Evolutionary conservation across 176 grass and related monocot species (phyloP).

Genomic region (Triticum aestivum): IWGSC_CS_RefSeq_v2.1 NC_057799.1:379078488-379078987

Average conservation of each 20-base stretch:
- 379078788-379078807: slow-evolving; percentile 8
- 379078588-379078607: background rate
- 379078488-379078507: slow-evolving; percentile 9
- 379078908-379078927: background rate
- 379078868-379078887: too few relatives aligned
- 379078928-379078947: slow-evolving; percentile 16
- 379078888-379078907: too few relatives aligned
- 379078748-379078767: background rate
- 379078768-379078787: background rate
- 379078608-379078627: slow-evolving; percentile 6
- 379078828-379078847: background rate
- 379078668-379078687: slow-evolving; percentile 7
- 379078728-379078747: background rate
- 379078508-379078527: background rate
- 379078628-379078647: background rate
- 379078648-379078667: background rate
- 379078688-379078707: background rate
- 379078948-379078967: slow-evolving; percentile 8
- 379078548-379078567: background rate
- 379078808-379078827: background rate
- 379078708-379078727: background rate
- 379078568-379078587: too few relatives aligned
- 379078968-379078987: slow-evolving; percentile 17
- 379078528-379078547: background rate
- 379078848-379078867: too few relatives aligned